These are phyloP conservation scores for Aspergillus cejpii DNA, from an alignment of 2,329 filamentous ascomycete genomes.

Conservation along the genomic window DNA sequence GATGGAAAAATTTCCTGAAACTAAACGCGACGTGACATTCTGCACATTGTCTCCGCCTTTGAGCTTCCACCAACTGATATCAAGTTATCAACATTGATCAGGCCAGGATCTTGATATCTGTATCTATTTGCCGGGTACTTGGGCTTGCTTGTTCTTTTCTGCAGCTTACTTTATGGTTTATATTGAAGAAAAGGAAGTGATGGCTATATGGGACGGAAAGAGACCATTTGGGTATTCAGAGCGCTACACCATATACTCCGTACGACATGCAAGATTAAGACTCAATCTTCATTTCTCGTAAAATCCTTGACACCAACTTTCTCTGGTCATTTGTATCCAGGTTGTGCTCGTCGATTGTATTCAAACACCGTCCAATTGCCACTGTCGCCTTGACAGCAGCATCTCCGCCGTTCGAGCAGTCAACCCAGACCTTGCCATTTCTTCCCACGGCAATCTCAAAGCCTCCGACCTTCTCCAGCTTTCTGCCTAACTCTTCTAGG, in stretches of 20 bases:
- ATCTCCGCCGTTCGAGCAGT: constrained; percentile 57
- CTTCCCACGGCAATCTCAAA: constrained; percentile 92
- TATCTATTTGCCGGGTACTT: neutral
- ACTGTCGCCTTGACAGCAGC: constrained; percentile 59
- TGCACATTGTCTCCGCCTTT: neutral
- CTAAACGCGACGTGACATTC: neutral
- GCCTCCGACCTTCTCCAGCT: constrained; percentile 52
- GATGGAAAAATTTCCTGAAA: neutral
- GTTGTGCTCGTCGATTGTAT: constrained; percentile 63
- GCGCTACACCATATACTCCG: neutral
- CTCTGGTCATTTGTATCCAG: constrained; percentile 40
- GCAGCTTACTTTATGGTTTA: too few species aligned
- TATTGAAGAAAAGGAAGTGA: neutral
- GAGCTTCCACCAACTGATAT: neutral
- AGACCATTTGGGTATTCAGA: neutral
- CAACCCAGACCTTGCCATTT: constrained; percentile 89
- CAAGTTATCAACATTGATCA: neutral
- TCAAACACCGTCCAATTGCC: constrained; percentile 69
- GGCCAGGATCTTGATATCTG: neutral
- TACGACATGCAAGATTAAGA: constrained; percentile 14
- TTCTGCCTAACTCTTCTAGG: constrained; percentile 73
- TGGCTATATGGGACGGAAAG: neutral
- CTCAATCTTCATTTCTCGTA: constrained; percentile 38
- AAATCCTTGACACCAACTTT: constrained; percentile 40
- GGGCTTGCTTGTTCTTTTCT: too few species aligned